These are phyloP conservation scores for Suillus weaverae DNA, from an alignment of 768 basidiomycete genomes.

Conservation along the genomic window DNA sequence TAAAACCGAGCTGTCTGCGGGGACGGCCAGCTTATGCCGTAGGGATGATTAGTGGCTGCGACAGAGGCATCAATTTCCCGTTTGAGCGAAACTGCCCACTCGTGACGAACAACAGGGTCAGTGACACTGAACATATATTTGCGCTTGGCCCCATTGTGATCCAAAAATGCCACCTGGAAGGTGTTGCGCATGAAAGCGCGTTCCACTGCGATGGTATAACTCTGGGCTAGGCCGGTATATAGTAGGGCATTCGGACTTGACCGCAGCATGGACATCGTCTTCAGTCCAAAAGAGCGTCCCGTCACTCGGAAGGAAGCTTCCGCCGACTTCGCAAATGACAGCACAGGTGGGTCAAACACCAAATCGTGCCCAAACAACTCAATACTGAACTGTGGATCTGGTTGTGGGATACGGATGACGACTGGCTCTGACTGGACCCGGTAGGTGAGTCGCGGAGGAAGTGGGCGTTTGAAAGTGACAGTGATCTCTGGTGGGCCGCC, in stretches of 20 bases:
- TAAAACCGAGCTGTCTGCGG: conserved; percentile 47
- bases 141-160: conserved; percentile 65
- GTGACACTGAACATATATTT: conserved; percentile 95
- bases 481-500: conserved; percentile 46
- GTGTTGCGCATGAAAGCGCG: conserved; percentile 97
- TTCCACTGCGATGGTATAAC: conserved; percentile 76
- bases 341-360: conserved; percentile 80
- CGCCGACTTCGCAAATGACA: conserved; percentile 75
- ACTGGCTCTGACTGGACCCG: conserved; percentile 87
- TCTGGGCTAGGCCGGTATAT: conserved; percentile 81
- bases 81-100: conserved; percentile 70
- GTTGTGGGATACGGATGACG: conserved; percentile 79
- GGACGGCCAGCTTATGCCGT: conserved; percentile 36
- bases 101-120: conserved; percentile 71
- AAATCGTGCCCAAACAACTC: conserved; percentile 87
- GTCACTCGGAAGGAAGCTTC: conserved; percentile 91
- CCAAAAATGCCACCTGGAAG: conserved; percentile 86
- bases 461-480: conserved; percentile 69
- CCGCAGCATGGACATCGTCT: conserved; percentile 81
- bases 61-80: conserved; percentile 60
- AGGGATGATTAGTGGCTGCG: conserved; percentile 23
- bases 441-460: conserved; percentile 82
- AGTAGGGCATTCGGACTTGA: conserved; percentile 80
- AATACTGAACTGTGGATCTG: conserved; percentile 81
- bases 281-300: conserved; percentile 80